Evolutionary conservation across 148 eudicot genomes (phyloP).

Genomic region (Rhododendron vialii): DNA sequence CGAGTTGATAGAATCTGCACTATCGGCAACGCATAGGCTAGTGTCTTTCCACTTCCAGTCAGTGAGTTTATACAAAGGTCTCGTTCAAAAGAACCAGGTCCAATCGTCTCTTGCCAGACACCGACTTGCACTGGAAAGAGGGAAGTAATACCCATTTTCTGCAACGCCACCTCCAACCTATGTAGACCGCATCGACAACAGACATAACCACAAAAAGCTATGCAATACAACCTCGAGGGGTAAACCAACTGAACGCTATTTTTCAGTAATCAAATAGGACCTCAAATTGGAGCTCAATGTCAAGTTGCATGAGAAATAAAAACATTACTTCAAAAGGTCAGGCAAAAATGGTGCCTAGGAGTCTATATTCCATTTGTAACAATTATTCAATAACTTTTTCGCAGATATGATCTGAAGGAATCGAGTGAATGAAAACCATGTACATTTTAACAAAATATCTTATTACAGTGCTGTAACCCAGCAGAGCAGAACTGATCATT

Average conservation of each 20-base stretch:
- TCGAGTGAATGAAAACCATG: neutral
- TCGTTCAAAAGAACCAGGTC: slow-evolving; percentile 88
- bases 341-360: neutral
- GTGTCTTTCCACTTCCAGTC: slow-evolving; percentile 93
- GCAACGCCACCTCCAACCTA: slow-evolving; percentile 68
- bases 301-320: neutral
- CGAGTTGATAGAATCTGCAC: slow-evolving; percentile 69
- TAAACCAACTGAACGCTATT: neutral
- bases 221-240: neutral
- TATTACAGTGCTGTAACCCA: neutral
- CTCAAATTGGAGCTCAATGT: neutral
- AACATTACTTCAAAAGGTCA: neutral
- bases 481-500: neutral
- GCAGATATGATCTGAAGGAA: neutral
- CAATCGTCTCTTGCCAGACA: slow-evolving; percentile 93
- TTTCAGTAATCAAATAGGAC: slow-evolving; percentile 1
- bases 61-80: slow-evolving; percentile 91
- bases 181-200: neutral
- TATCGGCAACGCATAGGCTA: slow-evolving; percentile 85
- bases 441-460: neutral
- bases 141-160: slow-evolving; percentile 53
- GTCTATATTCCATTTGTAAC: neutral
- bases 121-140: slow-evolving; percentile 91
- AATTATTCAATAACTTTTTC: neutral
- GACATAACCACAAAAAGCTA: neutral